These are phyloP conservation scores for Pascua sp. DNA, from an alignment of 1,284 basidiomycete genomes.

Conservation along the genomic window DNA sequence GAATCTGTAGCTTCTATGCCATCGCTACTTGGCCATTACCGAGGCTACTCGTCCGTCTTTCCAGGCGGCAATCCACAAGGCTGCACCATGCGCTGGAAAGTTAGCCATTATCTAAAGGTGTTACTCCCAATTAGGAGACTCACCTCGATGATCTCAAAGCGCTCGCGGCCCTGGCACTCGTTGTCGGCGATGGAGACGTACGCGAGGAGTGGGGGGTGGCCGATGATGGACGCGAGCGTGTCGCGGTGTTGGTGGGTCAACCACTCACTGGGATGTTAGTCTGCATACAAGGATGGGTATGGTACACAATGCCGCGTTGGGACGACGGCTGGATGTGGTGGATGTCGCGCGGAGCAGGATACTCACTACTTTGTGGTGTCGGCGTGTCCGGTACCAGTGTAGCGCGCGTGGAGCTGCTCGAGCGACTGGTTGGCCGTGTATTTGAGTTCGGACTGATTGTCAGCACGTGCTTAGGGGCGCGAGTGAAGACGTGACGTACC, in stretches of 20 bases:
- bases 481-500: too few species aligned
- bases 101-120: background rate
- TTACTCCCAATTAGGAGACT: slow-evolving; percentile 27
- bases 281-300: too few species aligned
- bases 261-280: slow-evolving; percentile 71
- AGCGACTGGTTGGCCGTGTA: slow-evolving; percentile 92
- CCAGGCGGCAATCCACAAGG: slow-evolving; percentile 94
- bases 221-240: slow-evolving; percentile 84
- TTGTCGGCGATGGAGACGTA: slow-evolving; percentile 92
- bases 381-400: slow-evolving; percentile 92
- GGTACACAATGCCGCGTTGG: too few species aligned
- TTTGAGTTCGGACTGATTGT: slow-evolving; percentile 66
- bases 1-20: background rate
- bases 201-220: slow-evolving; percentile 78
- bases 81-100: slow-evolving; percentile 82
- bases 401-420: slow-evolving; percentile 90
- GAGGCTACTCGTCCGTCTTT: slow-evolving; percentile 72
- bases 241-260: slow-evolving; percentile 95
- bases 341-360: too few species aligned
- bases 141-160: slow-evolving; percentile 95
- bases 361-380: slow-evolving; percentile 89
- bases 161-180: slow-evolving; percentile 80
- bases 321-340: too few species aligned
- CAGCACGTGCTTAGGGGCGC: background rate
- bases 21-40: too few species aligned